A percentile compares a stretch with the other conserved stretches of the same genome.
Evolutionary conservation across 345 rosid species (phyloP).

Genomic region (Eucalyptus sp.): DNA sequence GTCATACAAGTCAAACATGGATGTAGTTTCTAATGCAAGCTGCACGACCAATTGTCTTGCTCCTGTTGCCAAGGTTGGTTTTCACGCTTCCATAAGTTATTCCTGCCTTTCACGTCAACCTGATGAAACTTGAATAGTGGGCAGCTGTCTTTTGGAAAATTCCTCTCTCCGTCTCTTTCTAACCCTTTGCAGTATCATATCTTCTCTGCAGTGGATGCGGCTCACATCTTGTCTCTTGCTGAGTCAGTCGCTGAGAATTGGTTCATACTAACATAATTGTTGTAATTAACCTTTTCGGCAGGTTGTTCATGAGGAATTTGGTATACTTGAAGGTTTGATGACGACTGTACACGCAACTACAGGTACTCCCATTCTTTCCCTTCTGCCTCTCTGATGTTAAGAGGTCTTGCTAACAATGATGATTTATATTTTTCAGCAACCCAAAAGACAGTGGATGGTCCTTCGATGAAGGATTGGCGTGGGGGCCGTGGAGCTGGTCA

Average conservation of each 20-base stretch:
- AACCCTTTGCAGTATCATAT: neutral
- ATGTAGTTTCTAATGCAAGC: slow-evolving; percentile 96
- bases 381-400: neutral
- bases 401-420: neutral
- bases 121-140: neutral
- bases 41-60: slow-evolving; percentile 99
- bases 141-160: neutral
- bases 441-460: slow-evolving; percentile 98
- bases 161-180: neutral
- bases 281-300: neutral
- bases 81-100: neutral
- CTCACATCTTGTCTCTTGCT: neutral
- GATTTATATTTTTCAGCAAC: slow-evolving; percentile 50
- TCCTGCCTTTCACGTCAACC: neutral
- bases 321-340: slow-evolving; percentile 94
- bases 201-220: neutral
- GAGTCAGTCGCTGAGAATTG: neutral
- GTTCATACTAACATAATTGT: neutral
- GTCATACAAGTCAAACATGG: slow-evolving; percentile 76
- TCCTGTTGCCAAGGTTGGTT: slow-evolving; percentile 93
- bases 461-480: slow-evolving; percentile 98
- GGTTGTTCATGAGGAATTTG: slow-evolving; percentile 99
- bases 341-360: slow-evolving; percentile 99
- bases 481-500: slow-evolving; percentile 98
- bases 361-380: slow-evolving; percentile 28